Percentiles rank a stretch among this genome's conserved stretches.
Conservation (phyloP, 176 grass and related monocot species). For the Aegilops speltoides region DNA sequence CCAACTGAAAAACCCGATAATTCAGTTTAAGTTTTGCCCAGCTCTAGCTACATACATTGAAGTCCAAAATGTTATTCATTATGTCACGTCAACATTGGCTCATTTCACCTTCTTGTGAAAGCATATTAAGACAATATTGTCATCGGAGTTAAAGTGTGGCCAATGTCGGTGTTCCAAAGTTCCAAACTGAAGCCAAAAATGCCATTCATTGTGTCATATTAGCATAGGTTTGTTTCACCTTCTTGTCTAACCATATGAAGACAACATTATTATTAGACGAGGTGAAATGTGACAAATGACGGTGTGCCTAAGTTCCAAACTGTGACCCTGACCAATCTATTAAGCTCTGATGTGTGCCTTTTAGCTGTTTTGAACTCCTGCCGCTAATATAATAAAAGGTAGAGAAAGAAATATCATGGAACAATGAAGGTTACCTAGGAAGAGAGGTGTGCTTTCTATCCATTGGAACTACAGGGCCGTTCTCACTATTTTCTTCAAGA, state of each 20-base stretch:
- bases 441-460: slow-evolving; percentile 94
- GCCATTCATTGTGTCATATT: not conserved
- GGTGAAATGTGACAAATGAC: not conserved
- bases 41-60: not conserved
- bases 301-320: slow-evolving; percentile 6
- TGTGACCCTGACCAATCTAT: not conserved
- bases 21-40: not conserved
- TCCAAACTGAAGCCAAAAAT: not conserved
- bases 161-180: not conserved
- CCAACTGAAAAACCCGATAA: not conserved
- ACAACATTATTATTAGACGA: not conserved
- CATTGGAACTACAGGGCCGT: slow-evolving; percentile 57
- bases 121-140: not conserved
- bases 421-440: slow-evolving; percentile 63
- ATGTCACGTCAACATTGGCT: not conserved
- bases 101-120: not conserved
- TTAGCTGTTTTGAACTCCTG: slow-evolving; percentile 2
- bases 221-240: not conserved
- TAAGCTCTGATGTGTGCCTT: not conserved
- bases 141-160: not conserved
- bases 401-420: slow-evolving; percentile 23
- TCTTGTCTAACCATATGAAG: not conserved
- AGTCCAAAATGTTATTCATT: not conserved
- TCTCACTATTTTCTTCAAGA: slow-evolving; percentile 88
- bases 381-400: not conserved